Percentiles rank a stretch among this genome's conserved stretches.
Conservation (phyloP, 2,329 filamentous ascomycete genomes). For the Ceratocystis diversiconidia region DNA sequence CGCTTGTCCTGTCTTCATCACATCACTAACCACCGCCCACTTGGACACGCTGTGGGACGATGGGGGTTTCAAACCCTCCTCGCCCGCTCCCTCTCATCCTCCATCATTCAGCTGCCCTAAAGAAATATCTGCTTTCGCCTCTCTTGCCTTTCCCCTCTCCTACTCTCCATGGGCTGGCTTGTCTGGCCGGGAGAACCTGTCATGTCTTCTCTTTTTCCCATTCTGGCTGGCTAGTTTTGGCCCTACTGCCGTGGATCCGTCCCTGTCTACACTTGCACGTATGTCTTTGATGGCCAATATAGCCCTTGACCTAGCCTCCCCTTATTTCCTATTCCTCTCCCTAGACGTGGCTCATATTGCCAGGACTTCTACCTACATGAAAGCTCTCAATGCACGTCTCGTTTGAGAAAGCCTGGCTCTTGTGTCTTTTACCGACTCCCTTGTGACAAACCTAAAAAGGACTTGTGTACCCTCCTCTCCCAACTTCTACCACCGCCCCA, state of each 20-base stretch:
- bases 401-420: neutral
- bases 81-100: neutral
- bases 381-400: slow-evolving; percentile 7
- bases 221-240: neutral
- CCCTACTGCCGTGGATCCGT: no score
- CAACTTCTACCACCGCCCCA: neutral
- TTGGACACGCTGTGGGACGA: no score
- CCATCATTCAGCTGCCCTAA: neutral
- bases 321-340: neutral
- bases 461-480: neutral
- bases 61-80: neutral
- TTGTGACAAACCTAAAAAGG: neutral
- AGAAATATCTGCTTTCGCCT: neutral
- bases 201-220: neutral
- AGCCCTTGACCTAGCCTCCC: neutral
- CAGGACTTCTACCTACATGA: neutral
- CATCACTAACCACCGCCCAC: neutral
- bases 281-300: neutral
- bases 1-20: neutral
- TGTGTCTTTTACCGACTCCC: neutral
- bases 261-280: neutral
- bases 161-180: neutral
- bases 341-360: neutral
- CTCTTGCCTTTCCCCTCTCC: neutral
- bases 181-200: neutral